These are phyloP conservation scores for Penicillium sclerotiorum DNA, from an alignment of 2,329 filamentous ascomycete genomes.

Conservation along the genomic window DNA sequence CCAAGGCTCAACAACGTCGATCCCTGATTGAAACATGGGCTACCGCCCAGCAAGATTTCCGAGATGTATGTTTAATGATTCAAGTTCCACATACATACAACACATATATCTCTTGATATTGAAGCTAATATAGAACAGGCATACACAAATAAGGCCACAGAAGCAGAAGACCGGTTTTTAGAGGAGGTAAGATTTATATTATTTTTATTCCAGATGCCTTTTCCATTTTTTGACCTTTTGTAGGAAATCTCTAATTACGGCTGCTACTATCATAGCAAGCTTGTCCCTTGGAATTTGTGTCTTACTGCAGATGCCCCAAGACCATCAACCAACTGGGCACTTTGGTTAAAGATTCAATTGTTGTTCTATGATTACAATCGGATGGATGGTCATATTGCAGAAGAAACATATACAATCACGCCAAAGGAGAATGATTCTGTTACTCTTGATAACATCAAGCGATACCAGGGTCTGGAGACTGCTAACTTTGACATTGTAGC, in stretches of 20 bases:
- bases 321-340: conserved; percentile 1
- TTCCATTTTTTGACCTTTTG: not conserved
- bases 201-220: not conserved
- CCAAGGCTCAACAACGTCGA: conserved; percentile 1
- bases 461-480: conserved; percentile 2
- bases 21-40: conserved; percentile 1
- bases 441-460: conserved; percentile 2
- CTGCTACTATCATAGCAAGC: conserved; percentile 1
- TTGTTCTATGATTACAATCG: conserved; percentile 3
- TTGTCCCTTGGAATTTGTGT: conserved; percentile 2
- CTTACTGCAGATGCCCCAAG: conserved; percentile 1
- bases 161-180: not conserved
- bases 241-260: conserved; percentile 1
- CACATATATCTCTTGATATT: not conserved
- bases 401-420: conserved; percentile 3
- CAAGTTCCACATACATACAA: not conserved
- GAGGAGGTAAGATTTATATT: not conserved
- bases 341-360: conserved; percentile 3
- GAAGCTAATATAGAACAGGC: not conserved
- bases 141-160: not conserved
- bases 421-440: conserved; percentile 1
- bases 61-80: conserved; percentile 3
- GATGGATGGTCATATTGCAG: not conserved
- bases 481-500: not conserved
- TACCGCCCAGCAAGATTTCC: conserved; percentile 2